Percentiles rank a stretch among this genome's conserved stretches.
Evolutionary conservation across 495 filamentous ascomycete species (phyloP).

Genomic region (Jackrogersella multiformis): DNA sequence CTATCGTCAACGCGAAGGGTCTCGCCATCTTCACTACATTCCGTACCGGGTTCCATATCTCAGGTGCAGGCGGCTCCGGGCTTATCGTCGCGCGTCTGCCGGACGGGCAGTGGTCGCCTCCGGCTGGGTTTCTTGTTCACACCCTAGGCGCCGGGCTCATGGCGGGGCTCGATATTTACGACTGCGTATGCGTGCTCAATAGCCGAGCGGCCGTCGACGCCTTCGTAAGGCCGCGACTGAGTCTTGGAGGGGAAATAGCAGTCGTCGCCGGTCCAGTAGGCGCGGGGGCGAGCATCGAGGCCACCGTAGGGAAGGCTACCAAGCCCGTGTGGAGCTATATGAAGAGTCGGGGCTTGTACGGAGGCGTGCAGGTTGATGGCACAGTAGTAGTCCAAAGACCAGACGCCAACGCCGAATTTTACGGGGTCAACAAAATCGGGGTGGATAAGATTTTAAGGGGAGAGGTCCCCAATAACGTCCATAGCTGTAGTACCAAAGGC

Average conservation of each 20-base stretch:
- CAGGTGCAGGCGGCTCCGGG: slow-evolving; percentile 79
- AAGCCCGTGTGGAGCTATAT: slow-evolving; percentile 79
- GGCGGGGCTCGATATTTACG: slow-evolving; percentile 83
- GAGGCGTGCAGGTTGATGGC: slow-evolving; percentile 77
- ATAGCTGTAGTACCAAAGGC: background rate
- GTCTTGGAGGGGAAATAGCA: slow-evolving; percentile 77
- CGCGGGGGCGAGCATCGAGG: slow-evolving; percentile 66
- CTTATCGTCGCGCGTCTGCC: slow-evolving; percentile 73
- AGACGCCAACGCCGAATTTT: slow-evolving; percentile 82
- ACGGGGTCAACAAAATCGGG: slow-evolving; percentile 64
- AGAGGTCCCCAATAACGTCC: slow-evolving; percentile 52
- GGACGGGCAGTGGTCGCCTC: slow-evolving; percentile 79
- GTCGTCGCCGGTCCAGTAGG: slow-evolving; percentile 78
- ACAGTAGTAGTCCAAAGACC: slow-evolving; percentile 77
- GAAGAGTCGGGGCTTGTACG: slow-evolving; percentile 79
- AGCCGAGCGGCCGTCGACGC: slow-evolving; percentile 74
- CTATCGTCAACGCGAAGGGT: slow-evolving; percentile 75
- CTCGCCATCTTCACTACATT: slow-evolving; percentile 87
- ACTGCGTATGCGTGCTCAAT: slow-evolving; percentile 85
- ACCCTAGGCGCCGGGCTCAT: slow-evolving; percentile 80
- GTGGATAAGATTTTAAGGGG: slow-evolving; percentile 71
- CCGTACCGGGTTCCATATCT: slow-evolving; percentile 83
- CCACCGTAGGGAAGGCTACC: slow-evolving; percentile 24
- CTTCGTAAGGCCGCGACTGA: slow-evolving; percentile 74
- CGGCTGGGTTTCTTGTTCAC: slow-evolving; percentile 81